Base-by-base conservation (phyloP, 768 basidiomycete genomes). In the Lactarius deliciosus region DNA sequence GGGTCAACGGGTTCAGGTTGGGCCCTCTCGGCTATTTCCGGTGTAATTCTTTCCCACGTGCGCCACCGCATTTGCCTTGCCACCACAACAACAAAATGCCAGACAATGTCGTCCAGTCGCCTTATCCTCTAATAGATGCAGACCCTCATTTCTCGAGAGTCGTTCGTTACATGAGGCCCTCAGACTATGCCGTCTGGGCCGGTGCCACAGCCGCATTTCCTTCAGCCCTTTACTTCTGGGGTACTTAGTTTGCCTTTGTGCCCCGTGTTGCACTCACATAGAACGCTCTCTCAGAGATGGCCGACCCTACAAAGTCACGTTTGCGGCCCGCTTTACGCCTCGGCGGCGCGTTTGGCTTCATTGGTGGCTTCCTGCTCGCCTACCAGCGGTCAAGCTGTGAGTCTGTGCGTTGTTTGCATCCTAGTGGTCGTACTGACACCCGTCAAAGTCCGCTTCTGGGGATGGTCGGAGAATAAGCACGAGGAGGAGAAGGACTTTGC, bases 111-210 rank as follows among this genome's bases (percentile, higher is more conserved):
- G 79, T 82, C 65, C 77, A 79, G 73, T 86, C 90, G 47, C 87
- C 88, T 30, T 96, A 86, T 79, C 95, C 95, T 57, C 88, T 96
- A 77, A 91, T 98, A 79, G 96, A 98, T 78, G 81, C 87, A 0
- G 96, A 98, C 81, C 96, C 96, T 11, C 91, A 97, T 81, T 87
- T 88, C 16, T 80, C 80, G 38, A 86, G 96, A 38, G 96, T 99
- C 59, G 79, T 99, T 25, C 82, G 91, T 65, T 97, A 97, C 79
- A 86, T 98, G 77, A 84, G 96, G 30, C 82, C 87, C 25, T 87
- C 89, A 1, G 96, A 99, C 81, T 95, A 93, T 80, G 91, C 84
- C 25, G 78, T 84, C 22, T 94, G 94, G 91, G 92, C 86, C 22
- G 88, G 82, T 53, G 85, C 83, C 64, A 94, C 96, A 2, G 91